phyloP scores from a whole-genome alignment of 129 eudicot species.

The Pulicaria dysenterica region DNA sequence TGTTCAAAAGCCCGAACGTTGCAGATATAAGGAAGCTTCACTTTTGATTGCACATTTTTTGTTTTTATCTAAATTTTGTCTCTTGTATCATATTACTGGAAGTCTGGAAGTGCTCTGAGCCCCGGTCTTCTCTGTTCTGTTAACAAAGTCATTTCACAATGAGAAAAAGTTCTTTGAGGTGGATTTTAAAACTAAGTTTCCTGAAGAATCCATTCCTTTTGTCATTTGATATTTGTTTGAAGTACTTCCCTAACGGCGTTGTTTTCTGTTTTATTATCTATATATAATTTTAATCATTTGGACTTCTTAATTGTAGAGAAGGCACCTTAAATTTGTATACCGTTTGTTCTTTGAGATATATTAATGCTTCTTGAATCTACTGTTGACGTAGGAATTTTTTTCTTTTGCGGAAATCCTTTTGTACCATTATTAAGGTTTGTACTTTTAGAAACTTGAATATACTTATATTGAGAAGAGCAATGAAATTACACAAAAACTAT shows the following conservation, averaged over 20 bases:
- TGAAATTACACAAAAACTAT: not conserved
- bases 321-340: not conserved
- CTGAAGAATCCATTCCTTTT: not conserved
- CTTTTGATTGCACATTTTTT: slow-evolving; percentile 5
- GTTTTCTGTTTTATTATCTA: not conserved
- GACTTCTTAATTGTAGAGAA: no score
- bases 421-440: no score
- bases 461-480: no score
- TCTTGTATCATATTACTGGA: not conserved
- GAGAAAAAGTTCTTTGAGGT: slow-evolving; percentile 3
- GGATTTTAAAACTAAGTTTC: slow-evolving; percentile 9
- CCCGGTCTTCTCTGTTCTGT: slow-evolving; percentile 9
- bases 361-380: not conserved
- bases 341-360: not conserved
- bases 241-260: not conserved
- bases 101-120: slow-evolving; percentile 7
- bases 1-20: not conserved
- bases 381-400: no score
- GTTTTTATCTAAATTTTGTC: not conserved
- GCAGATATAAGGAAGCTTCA: slow-evolving; percentile 18
- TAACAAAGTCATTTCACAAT: not conserved
- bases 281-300: not conserved
- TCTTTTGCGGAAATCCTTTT: no score
- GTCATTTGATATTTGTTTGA: not conserved
- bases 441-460: no score